phyloP scores from a whole-genome alignment of 2,329 filamentous ascomycete genomes.

The Arachnopeziza araneosa region DNA sequence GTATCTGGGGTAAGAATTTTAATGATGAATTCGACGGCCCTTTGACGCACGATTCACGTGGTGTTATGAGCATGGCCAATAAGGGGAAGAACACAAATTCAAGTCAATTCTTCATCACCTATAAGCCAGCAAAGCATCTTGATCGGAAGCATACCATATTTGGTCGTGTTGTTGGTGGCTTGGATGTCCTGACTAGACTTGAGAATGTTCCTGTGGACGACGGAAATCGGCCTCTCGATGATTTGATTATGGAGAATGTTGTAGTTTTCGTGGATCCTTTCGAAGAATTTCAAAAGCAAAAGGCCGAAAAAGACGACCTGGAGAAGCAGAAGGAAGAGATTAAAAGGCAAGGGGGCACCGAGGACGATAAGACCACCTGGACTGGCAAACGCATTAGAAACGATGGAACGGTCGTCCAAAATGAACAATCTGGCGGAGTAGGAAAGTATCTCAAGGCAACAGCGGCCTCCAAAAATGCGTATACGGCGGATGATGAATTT shows the following conservation, averaged over 20 bases:
- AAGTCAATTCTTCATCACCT: constrained; percentile 90
- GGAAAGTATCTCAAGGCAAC: constrained; percentile 79
- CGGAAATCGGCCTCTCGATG: constrained; percentile 68
- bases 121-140: constrained; percentile 76
- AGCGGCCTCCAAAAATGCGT: constrained; percentile 32
- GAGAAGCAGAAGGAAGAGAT: constrained; percentile 57
- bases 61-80: constrained; percentile 90
- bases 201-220: constrained; percentile 72
- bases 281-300: constrained; percentile 81
- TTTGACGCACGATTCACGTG: constrained; percentile 73
- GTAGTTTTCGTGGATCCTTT: constrained; percentile 92
- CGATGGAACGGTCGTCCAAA: constrained; percentile 52
- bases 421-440: constrained; percentile 41
- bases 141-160: constrained; percentile 98
- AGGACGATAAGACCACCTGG: constrained; percentile 91
- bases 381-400: constrained; percentile 83
- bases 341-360: constrained; percentile 61
- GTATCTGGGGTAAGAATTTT: constrained; percentile 93
- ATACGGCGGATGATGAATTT: constrained; percentile 57
- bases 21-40: constrained; percentile 90
- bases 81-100: constrained; percentile 98
- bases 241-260: constrained; percentile 76
- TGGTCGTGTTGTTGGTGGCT: constrained; percentile 72
- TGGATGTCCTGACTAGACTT: constrained; percentile 66
- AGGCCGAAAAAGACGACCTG: constrained; percentile 54